Percentiles rank a stretch among this genome's conserved stretches.
Conservation (phyloP, 257 asterid genomes). For the Agastache rugosa region DNA sequence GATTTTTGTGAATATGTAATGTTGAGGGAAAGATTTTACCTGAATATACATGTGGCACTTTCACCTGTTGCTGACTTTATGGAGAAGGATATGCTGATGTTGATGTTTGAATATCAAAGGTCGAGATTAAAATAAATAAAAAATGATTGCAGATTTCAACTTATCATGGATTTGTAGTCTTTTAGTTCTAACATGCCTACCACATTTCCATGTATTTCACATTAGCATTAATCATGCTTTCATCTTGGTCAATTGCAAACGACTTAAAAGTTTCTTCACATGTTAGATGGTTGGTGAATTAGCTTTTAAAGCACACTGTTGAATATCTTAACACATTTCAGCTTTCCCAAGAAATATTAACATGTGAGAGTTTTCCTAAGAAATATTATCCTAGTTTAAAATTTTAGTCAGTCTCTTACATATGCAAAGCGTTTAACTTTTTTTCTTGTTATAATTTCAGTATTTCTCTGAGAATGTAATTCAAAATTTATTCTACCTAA, state of each 20-base stretch:
- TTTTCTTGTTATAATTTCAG: conserved; percentile 18
- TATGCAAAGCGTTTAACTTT: conserved; percentile 9
- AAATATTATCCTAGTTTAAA: conserved; percentile 12
- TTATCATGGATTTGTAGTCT: background rate
- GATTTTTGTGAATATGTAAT: conserved; percentile 7
- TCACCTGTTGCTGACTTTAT: conserved; percentile 11
- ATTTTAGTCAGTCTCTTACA: conserved; percentile 12
- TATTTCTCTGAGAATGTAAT: background rate
- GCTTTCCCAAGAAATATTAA: background rate
- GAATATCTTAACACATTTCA: background rate
- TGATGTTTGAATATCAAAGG: conserved; percentile 28
- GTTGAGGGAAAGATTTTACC: conserved; percentile 11
- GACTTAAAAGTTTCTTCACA: background rate
- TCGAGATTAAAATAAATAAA: background rate
- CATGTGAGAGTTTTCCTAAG: background rate
- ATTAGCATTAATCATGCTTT: conserved; percentile 20
- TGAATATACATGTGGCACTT: conserved; percentile 17
- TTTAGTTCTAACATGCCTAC: background rate
- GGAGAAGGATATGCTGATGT: conserved; percentile 1
- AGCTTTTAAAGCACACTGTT: background rate
- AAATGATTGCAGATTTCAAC: conserved; percentile 7
- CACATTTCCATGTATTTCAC: background rate
- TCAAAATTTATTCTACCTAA: conserved; percentile 16
- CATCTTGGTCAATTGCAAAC: conserved; percentile 20
- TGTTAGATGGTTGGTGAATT: conserved; percentile 11